Base-by-base conservation (phyloP, 345 rosid species). In the Cardamine occulta region DNA sequence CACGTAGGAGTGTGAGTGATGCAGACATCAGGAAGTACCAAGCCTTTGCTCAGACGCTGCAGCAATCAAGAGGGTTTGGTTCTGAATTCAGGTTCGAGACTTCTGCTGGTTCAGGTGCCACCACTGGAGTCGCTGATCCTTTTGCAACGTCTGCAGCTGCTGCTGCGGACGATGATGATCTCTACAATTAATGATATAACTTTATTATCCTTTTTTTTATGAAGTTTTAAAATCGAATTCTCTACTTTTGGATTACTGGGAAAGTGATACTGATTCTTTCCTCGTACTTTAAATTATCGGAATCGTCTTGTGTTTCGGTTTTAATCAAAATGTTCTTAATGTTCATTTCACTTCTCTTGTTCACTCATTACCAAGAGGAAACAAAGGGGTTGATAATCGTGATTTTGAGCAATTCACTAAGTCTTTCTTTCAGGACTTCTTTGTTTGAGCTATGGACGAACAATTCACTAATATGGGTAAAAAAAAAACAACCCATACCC, bases 11-110 rank as follows among this genome's bases (percentile, higher is more conserved):
- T 88, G 98, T 90, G 21, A 90, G 97, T n/a, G 98, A 93, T 75
- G 98, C 95, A 29, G 98, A 91, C 76, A 91, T 94, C 48, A 86
- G 96, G 73, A 91, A 94, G 63, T 94, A 94, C 81, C 97, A 94
- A 81, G 93, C 97, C 23, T 94, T 94, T 82, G 97, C 98, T 65
- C 98, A 94, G 72, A 94, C 98, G 12, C 73, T 94, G 81, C 98
- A 94, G 86, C 98, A 94, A 66, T 94, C 98, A 3, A 82, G 98
- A 82, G 98, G 98, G 63, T 88, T 94, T 4, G 97, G 98, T 60
- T 69, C 87, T 4, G 97, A 94, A 57, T 94, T 94, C 79, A 87
- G 93, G 86, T 94, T 94, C 58, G 29, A 76, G 80, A 76, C 85
- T 62, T 82, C 86, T 10, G 68, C 91, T 63, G 70, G 97, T 8